Evolutionary conservation across 2,329 filamentous ascomycete species (phyloP).

Genomic region (Macrophomina tecta): DNA sequence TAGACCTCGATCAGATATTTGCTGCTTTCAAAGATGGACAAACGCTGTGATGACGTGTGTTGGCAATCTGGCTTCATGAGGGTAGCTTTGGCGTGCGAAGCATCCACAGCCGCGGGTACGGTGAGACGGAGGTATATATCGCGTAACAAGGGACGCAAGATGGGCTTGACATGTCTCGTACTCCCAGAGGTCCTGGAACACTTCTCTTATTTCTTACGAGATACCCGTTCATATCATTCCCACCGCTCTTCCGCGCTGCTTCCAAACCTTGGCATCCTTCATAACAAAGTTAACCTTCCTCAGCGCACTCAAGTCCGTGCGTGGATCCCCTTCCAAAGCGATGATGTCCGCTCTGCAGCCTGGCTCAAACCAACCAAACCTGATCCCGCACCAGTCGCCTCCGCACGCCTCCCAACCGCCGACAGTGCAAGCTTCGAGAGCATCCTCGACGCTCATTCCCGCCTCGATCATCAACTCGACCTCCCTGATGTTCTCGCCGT

Average conservation of each 20-base stretch:
- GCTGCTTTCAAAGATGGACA: slow-evolving; percentile 23
- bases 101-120: too few relatives aligned
- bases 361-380: slow-evolving; percentile 59
- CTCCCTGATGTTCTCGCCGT: slow-evolving; percentile 61
- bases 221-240: slow-evolving; percentile 20
- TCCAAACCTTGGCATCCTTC: slow-evolving; percentile 63
- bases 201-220: neutral
- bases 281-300: slow-evolving; percentile 61
- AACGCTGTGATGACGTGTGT: neutral
- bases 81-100: too few relatives aligned
- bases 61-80: too few relatives aligned
- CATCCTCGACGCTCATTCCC: slow-evolving; percentile 58
- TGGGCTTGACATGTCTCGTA: too few relatives aligned
- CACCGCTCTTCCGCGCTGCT: slow-evolving; percentile 37
- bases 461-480: slow-evolving; percentile 61
- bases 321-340: slow-evolving; percentile 54
- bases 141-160: too few relatives aligned
- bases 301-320: slow-evolving; percentile 49
- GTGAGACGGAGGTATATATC: too few relatives aligned
- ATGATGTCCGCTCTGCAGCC: slow-evolving; percentile 60
- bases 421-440: slow-evolving; percentile 57
- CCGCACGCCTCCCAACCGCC: slow-evolving; percentile 64
- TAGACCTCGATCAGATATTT: slow-evolving; percentile 27
- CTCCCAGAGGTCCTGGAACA: too few relatives aligned
- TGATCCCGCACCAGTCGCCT: slow-evolving; percentile 56